Base-by-base conservation (phyloP, 1,284 basidiomycete species). In the Athelia psychrophila region DNA sequence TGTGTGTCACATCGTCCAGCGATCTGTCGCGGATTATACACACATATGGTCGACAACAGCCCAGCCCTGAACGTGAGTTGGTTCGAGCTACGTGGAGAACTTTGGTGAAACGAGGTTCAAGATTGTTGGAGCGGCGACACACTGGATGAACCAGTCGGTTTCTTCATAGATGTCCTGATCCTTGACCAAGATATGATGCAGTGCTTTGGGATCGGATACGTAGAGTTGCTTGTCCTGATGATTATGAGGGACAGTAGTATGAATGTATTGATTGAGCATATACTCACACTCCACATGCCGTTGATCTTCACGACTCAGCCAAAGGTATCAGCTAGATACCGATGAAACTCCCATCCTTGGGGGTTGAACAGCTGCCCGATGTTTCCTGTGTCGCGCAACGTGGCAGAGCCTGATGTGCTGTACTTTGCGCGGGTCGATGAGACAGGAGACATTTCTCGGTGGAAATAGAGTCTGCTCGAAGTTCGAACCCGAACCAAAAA, bases 111-210 rank as follows among this genome's bases (percentile, higher is more conserved):
- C n/a, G n/a, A n/a, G n/a, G n/a, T n/a, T n/a, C n/a, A n/a, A n/a
- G n/a, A n/a, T n/a, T n/a, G n/a, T 4, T 10, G 22, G 13, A 35
- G 25, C 32, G 18, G 2, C 51, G 3, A 51, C 62, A 23, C 56
- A 74, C 75, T 58, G 51, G 33, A 75, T 62, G 44, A 75, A 71
- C 13, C 61, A 55, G 15, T 61, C 53, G 1, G 66, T 58, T 50
- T 74, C 68, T 55, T 76, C 72, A 50, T 61, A 69, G 1, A 52
- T 50, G 32, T 63, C 51, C 33, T 59, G 66, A 56, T 67, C 73
- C 58, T 76, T 75, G 47, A 76, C 61, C 3, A 75, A 20, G 19
- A 77, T 67, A 40, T 67, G 63, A 44, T 76, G 64, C 27, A 76
- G 52, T 0, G 73, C 71, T 45, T 64, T 65, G 0, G 73, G 68